Conservation (phyloP, 2,329 filamentous ascomycete genomes). For the Alternaria brassicicola region DNA sequence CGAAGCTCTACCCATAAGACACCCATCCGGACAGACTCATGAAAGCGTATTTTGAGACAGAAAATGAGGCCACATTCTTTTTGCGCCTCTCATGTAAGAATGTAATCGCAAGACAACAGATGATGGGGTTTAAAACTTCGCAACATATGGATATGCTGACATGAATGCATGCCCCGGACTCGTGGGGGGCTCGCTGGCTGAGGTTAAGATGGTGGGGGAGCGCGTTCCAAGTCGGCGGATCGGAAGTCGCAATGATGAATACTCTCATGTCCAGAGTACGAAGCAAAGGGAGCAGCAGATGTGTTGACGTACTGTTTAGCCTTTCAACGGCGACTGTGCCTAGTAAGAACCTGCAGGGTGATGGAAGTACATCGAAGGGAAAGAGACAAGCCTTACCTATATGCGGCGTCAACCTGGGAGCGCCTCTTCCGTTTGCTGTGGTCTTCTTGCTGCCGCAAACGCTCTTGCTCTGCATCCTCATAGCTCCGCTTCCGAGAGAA, state of each 20-base stretch:
- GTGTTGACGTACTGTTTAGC: neutral
- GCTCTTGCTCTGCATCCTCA: slow-evolving; percentile 42
- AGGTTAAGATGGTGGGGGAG: neutral
- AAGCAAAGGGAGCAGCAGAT: neutral
- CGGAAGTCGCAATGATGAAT: neutral
- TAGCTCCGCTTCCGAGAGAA: slow-evolving; percentile 46
- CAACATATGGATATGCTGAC: neutral
- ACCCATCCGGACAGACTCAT: neutral
- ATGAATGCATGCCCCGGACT: neutral
- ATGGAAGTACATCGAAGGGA: neutral
- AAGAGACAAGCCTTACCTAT: slow-evolving; percentile 34
- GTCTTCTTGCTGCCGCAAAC: slow-evolving; percentile 45
- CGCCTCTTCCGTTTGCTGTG: slow-evolving; percentile 46
- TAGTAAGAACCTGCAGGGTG: slow-evolving; percentile 5
- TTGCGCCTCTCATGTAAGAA: neutral
- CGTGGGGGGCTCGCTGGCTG: neutral
- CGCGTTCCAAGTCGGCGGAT: neutral
- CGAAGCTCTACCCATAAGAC: neutral
- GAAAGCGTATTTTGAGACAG: neutral
- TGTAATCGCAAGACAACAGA: neutral
- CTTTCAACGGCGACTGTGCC: slow-evolving; percentile 20
- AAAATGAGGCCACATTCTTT: neutral
- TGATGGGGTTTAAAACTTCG: neutral
- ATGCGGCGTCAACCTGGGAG: slow-evolving; percentile 44
- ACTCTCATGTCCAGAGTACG: neutral